phyloP scores from a whole-genome alignment of 2,329 filamentous ascomycete species.

The Xylariaceae sp. region DNA sequence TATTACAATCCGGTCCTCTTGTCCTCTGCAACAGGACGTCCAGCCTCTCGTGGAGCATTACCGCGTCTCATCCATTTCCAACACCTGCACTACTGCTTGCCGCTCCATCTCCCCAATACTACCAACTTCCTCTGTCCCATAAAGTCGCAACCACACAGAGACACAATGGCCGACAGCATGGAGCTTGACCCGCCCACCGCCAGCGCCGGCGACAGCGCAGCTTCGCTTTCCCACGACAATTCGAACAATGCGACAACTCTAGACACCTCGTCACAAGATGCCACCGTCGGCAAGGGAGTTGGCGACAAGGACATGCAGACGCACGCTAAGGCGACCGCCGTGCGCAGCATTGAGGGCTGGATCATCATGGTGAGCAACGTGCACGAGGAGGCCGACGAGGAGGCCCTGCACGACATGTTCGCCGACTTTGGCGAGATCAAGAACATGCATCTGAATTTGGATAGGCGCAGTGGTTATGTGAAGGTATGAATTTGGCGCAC shows the following conservation, averaged over 20 bases:
- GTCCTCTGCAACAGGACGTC: too few species aligned
- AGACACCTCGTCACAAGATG: background rate
- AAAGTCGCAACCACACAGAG: background rate
- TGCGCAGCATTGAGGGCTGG: slow-evolving; percentile 86
- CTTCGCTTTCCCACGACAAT: background rate
- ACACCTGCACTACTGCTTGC: too few species aligned
- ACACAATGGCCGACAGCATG: slow-evolving; percentile 43
- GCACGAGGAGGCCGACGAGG: slow-evolving; percentile 82
- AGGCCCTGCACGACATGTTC: slow-evolving; percentile 76
- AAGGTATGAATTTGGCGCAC: slow-evolving; percentile 51
- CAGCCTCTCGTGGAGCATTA: too few species aligned
- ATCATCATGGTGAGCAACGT: slow-evolving; percentile 84
- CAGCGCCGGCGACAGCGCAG: too few species aligned
- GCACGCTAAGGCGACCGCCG: slow-evolving; percentile 68
- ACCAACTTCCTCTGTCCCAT: slow-evolving; percentile 2
- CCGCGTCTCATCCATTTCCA: too few species aligned
- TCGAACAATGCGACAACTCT: background rate
- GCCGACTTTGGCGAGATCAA: slow-evolving; percentile 83
- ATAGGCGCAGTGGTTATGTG: slow-evolving; percentile 78
- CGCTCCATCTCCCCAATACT: background rate
- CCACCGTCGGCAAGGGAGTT: slow-evolving; percentile 14
- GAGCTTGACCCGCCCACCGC: slow-evolving; percentile 47
- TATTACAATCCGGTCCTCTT: too few species aligned
- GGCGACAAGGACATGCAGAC: slow-evolving; percentile 60
- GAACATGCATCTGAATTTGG: slow-evolving; percentile 79